These are phyloP conservation scores for Pythium vanterpoolii DNA, from an alignment of 352 stramenopile genomes.

Conservation along the genomic window DNA sequence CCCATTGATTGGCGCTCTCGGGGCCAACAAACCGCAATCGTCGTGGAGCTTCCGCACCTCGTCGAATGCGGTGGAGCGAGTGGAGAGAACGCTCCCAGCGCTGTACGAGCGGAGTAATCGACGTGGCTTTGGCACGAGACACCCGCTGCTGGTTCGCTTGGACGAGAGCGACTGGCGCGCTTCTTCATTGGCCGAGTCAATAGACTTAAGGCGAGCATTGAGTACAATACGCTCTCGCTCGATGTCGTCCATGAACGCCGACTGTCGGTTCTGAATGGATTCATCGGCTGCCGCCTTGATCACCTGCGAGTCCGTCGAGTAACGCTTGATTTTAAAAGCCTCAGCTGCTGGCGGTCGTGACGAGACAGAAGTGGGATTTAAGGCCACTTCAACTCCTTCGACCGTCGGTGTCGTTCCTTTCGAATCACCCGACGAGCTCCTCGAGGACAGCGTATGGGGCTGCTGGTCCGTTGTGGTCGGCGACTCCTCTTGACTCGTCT, in stretches of 20 bases:
- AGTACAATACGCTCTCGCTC: slow-evolving; percentile 35
- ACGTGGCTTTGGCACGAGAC: background rate
- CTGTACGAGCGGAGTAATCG: slow-evolving; percentile 58
- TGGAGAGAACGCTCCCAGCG: slow-evolving; percentile 61
- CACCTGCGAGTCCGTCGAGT: slow-evolving; percentile 57
- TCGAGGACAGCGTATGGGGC: background rate
- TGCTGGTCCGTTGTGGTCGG: too few species aligned
- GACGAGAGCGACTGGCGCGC: slow-evolving; percentile 3
- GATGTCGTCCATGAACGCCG: slow-evolving; percentile 35
- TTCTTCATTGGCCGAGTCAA: slow-evolving; percentile 29
- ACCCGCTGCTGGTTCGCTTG: background rate
- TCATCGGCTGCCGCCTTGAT: slow-evolving; percentile 63
- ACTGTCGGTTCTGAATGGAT: slow-evolving; percentile 23
- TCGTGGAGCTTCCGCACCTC: slow-evolving; percentile 17
- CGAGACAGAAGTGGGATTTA: background rate
- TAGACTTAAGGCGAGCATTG: slow-evolving; percentile 41
- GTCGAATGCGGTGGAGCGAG: slow-evolving; percentile 28
- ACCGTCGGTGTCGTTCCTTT: background rate
- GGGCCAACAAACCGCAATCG: slow-evolving; percentile 15
- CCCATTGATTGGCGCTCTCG: background rate
- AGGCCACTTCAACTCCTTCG: background rate
- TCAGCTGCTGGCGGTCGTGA: background rate
- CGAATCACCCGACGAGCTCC: background rate
- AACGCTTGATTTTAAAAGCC: slow-evolving; percentile 50
- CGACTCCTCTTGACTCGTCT: background rate